Evolutionary conservation across 306 rosid species (phyloP).

Genomic region (Benincasa hispida): DNA sequence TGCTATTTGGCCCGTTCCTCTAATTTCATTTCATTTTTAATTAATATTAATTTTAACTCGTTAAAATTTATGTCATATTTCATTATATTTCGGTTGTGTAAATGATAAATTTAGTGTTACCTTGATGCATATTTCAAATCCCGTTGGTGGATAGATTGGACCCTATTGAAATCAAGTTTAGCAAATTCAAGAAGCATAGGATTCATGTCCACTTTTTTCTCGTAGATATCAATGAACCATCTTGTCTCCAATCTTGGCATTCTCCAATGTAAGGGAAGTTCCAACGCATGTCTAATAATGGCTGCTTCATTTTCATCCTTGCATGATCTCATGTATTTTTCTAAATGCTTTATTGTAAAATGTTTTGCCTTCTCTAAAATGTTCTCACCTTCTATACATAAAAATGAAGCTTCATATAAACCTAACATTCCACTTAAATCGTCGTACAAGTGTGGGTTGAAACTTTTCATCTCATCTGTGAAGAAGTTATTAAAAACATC

Average conservation of each 20-base stretch:
- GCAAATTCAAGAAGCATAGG: not conserved
- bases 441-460: not conserved
- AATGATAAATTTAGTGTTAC: not conserved
- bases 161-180: constrained; percentile 4
- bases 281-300: constrained; percentile 9
- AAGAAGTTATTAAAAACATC: constrained; percentile 7
- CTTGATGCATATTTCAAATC: not conserved
- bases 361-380: constrained; percentile 8
- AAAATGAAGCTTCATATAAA: constrained; percentile 15
- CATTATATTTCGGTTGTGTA: no score
- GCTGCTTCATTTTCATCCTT: not conserved
- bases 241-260: not conserved
- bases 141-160: not conserved
- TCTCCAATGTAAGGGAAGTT: not conserved
- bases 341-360: not conserved
- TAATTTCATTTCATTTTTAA: no score
- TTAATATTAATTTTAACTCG: no score
- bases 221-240: constrained; percentile 16
- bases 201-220: not conserved
- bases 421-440: constrained; percentile 10
- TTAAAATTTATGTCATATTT: no score
- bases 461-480: not conserved
- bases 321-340: not conserved
- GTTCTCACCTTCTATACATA: constrained; percentile 2
- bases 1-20: no score